Evolutionary conservation across 2,329 filamentous ascomycete genomes (phyloP).

Genomic region (Rutstroemia sp.): DNA sequence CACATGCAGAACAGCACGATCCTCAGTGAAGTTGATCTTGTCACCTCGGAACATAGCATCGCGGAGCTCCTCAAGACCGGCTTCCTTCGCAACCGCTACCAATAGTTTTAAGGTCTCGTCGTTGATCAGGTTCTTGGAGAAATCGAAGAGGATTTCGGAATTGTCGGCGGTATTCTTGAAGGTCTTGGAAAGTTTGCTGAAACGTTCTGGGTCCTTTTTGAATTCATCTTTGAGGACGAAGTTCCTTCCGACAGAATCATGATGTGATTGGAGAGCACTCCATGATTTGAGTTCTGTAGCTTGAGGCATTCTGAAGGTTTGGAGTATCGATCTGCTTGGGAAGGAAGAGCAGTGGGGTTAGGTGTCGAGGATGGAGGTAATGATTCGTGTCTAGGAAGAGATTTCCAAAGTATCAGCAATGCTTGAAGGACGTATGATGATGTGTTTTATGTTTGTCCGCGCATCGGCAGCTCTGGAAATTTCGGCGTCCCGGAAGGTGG

Average conservation of each 20-base stretch:
- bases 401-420: too few relatives aligned
- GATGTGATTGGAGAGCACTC: slow-evolving; percentile 85
- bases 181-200: slow-evolving; percentile 80
- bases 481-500: too few relatives aligned
- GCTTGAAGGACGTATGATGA: too few relatives aligned
- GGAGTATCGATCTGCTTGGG: too few relatives aligned
- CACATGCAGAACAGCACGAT: slow-evolving; percentile 91
- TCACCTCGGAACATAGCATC: slow-evolving; percentile 97
- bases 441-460: too few relatives aligned
- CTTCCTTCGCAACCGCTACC: slow-evolving; percentile 84
- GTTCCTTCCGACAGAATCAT: slow-evolving; percentile 75
- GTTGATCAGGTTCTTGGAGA: slow-evolving; percentile 97
- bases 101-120: slow-evolving; percentile 86
- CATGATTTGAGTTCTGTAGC: slow-evolving; percentile 80
- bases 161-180: slow-evolving; percentile 73
- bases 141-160: slow-evolving; percentile 92
- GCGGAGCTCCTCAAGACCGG: slow-evolving; percentile 83
- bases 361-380: too few relatives aligned
- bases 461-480: too few relatives aligned
- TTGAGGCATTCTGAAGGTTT: slow-evolving; percentile 57
- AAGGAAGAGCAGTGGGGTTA: background rate
- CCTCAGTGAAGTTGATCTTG: slow-evolving; percentile 99
- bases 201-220: slow-evolving; percentile 77
- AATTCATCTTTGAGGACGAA: slow-evolving; percentile 94
- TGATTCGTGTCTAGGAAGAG: too few relatives aligned